A percentile compares a stretch with the other conserved stretches of the same genome.
phyloP scores from a whole-genome alignment of 2,329 filamentous ascomycete genomes.

The Colletotrichum graminicola region DNA sequence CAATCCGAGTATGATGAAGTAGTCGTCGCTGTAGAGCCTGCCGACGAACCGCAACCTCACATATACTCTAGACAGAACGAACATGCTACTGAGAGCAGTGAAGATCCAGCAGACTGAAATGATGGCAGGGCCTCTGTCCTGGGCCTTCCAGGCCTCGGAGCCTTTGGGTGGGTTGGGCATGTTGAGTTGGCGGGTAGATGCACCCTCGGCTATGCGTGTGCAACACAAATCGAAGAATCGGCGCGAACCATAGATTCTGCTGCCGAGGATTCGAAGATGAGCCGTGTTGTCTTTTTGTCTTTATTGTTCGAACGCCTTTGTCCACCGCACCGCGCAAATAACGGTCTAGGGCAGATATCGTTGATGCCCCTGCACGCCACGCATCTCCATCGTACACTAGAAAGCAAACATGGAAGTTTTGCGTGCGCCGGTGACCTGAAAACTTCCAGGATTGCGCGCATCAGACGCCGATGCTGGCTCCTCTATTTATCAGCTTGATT shows the following conservation, averaged over 20 bases:
- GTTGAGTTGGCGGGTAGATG: neutral
- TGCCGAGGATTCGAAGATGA: neutral
- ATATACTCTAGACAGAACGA: neutral
- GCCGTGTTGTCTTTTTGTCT: neutral
- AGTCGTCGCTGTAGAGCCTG: neutral
- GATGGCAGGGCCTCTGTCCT: neutral
- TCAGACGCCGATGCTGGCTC: neutral
- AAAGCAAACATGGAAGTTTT: neutral
- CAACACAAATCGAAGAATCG: neutral
- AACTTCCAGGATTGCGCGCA: neutral
- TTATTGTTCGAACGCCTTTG: neutral
- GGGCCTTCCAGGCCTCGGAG: neutral
- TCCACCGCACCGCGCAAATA: neutral
- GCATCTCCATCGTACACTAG: neutral
- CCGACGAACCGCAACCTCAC: neutral
- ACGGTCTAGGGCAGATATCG: neutral
- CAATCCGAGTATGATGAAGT: neutral
- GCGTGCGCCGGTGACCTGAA: neutral
- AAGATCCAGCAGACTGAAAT: neutral
- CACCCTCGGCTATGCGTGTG: neutral
- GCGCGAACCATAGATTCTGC: neutral
- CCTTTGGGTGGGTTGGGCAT: neutral
- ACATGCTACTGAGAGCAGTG: neutral
- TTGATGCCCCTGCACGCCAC: neutral
- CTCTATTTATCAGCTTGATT: neutral